These are phyloP conservation scores for Lepidopterella palustris DNA, from an alignment of 495 filamentous ascomycete species.

Conservation along the genomic window DNA sequence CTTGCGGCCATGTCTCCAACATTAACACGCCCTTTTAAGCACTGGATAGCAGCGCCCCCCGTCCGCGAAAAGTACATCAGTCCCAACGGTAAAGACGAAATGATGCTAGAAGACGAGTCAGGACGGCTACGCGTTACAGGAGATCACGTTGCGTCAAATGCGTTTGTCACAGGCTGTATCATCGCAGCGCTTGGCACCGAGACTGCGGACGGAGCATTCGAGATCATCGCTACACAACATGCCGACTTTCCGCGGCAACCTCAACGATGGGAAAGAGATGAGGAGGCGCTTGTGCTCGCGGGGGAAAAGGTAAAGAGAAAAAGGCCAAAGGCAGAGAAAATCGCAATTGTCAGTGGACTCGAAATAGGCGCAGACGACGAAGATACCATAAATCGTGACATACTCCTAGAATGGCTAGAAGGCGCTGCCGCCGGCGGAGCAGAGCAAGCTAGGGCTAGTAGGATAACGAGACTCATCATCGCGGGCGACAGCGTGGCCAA, in stretches of 20 bases:
- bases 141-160: conserved; percentile 50
- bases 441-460: conserved; percentile 52
- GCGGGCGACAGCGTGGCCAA: conserved; percentile 78
- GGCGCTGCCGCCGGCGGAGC: conserved; percentile 64
- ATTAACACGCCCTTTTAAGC: conserved; percentile 40
- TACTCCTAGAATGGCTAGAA: conserved; percentile 80
- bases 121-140: conserved; percentile 83
- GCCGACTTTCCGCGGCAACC: conserved; percentile 80
- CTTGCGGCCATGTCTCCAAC: neutral
- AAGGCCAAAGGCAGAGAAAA: conserved; percentile 41
- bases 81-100: conserved; percentile 52
- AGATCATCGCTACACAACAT: conserved; percentile 81
- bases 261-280: conserved; percentile 61
- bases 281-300: conserved; percentile 36
- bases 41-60: conserved; percentile 79
- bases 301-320: conserved; percentile 42
- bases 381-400: conserved; percentile 64
- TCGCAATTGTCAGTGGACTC: conserved; percentile 86
- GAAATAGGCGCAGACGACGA: conserved; percentile 66
- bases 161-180: conserved; percentile 85
- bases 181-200: conserved; percentile 90
- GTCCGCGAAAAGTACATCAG: conserved; percentile 67
- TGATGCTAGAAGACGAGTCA: conserved; percentile 93
- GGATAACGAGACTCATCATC: conserved; percentile 80
- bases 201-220: conserved; percentile 83